Evolutionary conservation across 1,284 basidiomycete species (phyloP).

Genomic region (Blastosporella zonata): DNA sequence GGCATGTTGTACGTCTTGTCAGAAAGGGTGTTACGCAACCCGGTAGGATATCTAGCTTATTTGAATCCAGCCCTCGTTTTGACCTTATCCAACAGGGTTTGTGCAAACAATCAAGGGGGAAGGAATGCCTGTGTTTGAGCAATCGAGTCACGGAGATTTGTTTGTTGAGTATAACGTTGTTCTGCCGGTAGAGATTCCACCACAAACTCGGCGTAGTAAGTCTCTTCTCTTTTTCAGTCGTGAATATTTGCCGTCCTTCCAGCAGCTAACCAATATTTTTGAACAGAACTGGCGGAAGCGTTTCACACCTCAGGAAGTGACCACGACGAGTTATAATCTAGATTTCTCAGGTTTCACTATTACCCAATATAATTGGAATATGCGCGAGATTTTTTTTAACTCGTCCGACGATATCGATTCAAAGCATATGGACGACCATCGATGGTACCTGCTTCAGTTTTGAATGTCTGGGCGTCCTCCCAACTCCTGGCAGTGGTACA

Average conservation of each 20-base stretch:
- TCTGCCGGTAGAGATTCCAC: constrained; percentile 68
- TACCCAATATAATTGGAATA: neutral
- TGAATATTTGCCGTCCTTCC: constrained; percentile 2
- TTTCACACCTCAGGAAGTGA: constrained; percentile 43
- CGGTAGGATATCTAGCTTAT: constrained; percentile 41
- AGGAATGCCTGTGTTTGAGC: constrained; percentile 81
- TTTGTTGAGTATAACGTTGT: constrained; percentile 92
- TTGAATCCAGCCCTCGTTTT: neutral
- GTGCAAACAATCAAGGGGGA: constrained; percentile 85
- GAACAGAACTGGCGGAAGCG: constrained; percentile 51
- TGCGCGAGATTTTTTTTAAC: too few species aligned
- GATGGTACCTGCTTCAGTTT: too few species aligned
- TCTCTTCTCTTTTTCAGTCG: constrained; percentile 3
- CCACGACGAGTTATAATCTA: constrained; percentile 54
- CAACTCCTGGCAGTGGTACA: too few species aligned
- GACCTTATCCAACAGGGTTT: constrained; percentile 48
- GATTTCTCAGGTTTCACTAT: neutral
- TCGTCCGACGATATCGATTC: neutral
- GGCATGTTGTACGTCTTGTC: constrained; percentile 70
- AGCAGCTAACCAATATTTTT: constrained; percentile 1
- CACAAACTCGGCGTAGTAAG: constrained; percentile 69
- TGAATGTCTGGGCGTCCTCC: too few species aligned
- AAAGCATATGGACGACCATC: neutral
- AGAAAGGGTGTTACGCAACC: constrained; percentile 87
- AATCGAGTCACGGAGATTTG: constrained; percentile 71